phyloP scores from a whole-genome alignment of 345 rosid species.

The Hibiscus syriacus region DNA sequence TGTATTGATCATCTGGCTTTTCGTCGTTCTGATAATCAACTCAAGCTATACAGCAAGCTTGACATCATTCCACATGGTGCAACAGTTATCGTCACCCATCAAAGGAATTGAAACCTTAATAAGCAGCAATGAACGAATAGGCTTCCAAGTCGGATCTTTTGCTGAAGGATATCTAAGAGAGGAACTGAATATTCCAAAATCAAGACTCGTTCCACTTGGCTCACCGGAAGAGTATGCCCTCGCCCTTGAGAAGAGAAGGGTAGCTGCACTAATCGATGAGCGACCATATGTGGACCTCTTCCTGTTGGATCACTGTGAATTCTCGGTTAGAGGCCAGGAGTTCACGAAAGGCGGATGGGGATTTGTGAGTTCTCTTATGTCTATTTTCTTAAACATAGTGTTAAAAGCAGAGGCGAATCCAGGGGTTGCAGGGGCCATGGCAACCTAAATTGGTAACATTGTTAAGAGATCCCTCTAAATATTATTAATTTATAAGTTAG shows the following conservation, averaged over 20 bases:
- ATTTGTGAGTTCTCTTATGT: conserved; percentile 54
- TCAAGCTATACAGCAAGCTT: conserved; percentile 94
- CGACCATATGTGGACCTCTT: conserved; percentile 71
- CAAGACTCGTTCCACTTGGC: conserved; percentile 70
- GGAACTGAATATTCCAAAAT: conserved; percentile 67
- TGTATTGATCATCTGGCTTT: conserved; percentile 81
- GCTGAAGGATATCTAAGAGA: conserved; percentile 72
- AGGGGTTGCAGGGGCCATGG: too few species aligned
- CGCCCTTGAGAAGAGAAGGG: conserved; percentile 68
- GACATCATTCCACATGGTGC: conserved; percentile 82
- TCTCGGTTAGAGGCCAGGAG: conserved; percentile 70
- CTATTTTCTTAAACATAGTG: not conserved
- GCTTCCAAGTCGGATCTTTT: conserved; percentile 78
- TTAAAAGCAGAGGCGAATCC: too few species aligned
- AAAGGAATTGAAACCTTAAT: conserved; percentile 72
- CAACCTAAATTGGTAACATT: too few species aligned
- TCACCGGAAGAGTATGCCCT: conserved; percentile 69
- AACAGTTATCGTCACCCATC: conserved; percentile 80
- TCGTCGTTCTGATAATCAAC: conserved; percentile 72
- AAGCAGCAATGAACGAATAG: conserved; percentile 38
- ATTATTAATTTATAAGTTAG: too few species aligned
- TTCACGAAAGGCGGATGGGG: conserved; percentile 92
- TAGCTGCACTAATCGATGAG: conserved; percentile 82
- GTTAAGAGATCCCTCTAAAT: too few species aligned
- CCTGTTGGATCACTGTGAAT: conserved; percentile 60